phyloP scores from a whole-genome alignment of 208 protist species.

The Naegleria lovaniensis region DNA sequence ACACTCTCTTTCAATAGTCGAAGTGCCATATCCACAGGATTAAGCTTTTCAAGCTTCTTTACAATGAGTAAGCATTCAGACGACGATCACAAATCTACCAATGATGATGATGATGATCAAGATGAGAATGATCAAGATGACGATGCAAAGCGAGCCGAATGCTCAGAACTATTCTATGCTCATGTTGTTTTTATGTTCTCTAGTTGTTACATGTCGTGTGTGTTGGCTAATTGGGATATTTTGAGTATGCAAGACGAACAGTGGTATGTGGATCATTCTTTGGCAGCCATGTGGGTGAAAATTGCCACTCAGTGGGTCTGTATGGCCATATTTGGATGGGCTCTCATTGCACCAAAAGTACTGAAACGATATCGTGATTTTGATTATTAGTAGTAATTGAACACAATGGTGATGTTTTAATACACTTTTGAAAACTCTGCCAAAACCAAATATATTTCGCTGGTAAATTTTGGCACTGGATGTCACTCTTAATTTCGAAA shows the following conservation, averaged over 20 bases:
- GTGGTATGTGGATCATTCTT: background rate
- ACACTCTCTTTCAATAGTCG: no score
- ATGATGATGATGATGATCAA: background rate
- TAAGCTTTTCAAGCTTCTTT: background rate
- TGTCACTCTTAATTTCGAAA: no score
- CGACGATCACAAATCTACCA: background rate
- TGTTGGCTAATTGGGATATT: background rate
- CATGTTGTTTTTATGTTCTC: background rate
- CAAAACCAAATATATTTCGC: no score
- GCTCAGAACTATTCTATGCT: background rate
- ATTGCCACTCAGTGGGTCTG: background rate
- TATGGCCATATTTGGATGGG: background rate
- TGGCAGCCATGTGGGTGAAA: constrained; percentile 7
- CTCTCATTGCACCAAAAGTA: constrained; percentile 1
- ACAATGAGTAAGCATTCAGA: background rate
- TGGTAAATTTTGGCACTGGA: no score
- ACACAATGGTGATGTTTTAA: no score
- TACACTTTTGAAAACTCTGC: no score
- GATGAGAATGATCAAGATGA: background rate
- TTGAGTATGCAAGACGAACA: background rate
- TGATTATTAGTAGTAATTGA: background rate
- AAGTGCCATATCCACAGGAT: background rate
- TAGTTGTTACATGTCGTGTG: background rate
- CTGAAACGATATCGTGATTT: background rate
- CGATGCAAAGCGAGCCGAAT: background rate